Percentiles rank a stretch among this genome's conserved stretches.
Conservation (phyloP, 2,329 filamentous ascomycete species). For the Cladophialophora psammophila region DNA sequence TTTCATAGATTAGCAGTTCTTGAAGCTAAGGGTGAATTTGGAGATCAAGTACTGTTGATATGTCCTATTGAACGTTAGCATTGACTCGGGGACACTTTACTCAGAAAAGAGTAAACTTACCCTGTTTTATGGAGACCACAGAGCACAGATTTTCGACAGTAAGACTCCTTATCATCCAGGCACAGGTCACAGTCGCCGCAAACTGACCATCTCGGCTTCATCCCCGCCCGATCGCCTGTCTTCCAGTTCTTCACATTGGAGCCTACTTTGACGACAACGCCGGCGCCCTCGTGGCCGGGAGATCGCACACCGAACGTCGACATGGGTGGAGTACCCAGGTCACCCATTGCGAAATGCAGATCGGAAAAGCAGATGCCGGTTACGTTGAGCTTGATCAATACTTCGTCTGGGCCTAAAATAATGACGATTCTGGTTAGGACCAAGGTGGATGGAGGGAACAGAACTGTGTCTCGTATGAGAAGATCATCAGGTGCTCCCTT, state of each 20-base stretch:
- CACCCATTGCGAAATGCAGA: conserved; percentile 64
- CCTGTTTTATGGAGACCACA: conserved; percentile 51
- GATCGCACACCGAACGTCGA: conserved; percentile 46
- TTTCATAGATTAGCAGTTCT: conserved; percentile 23
- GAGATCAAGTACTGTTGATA: neutral
- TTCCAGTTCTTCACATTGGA: conserved; percentile 61
- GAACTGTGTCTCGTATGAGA: neutral
- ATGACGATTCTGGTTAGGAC: neutral
- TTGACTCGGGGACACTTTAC: neutral
- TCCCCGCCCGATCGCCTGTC: conserved; percentile 61
- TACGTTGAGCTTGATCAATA: conserved; percentile 63
- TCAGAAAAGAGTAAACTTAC: conserved; percentile 11
- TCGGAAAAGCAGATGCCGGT: conserved; percentile 66
- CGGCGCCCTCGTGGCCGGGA: conserved; percentile 63
- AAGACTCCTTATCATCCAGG: conserved; percentile 62
- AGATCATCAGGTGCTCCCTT: neutral
- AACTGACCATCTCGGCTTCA: conserved; percentile 60
- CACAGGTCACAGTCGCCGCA: conserved; percentile 56
- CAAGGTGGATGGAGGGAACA: neutral
- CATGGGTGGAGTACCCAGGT: conserved; percentile 58
- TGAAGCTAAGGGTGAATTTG: neutral
- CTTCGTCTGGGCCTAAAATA: conserved; percentile 58
- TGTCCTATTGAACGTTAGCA: neutral
- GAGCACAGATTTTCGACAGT: conserved; percentile 55
- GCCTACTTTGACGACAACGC: conserved; percentile 64